Base-by-base conservation (phyloP, 2,329 filamentous ascomycete genomes). In the Coniochaeta sp. region DNA sequence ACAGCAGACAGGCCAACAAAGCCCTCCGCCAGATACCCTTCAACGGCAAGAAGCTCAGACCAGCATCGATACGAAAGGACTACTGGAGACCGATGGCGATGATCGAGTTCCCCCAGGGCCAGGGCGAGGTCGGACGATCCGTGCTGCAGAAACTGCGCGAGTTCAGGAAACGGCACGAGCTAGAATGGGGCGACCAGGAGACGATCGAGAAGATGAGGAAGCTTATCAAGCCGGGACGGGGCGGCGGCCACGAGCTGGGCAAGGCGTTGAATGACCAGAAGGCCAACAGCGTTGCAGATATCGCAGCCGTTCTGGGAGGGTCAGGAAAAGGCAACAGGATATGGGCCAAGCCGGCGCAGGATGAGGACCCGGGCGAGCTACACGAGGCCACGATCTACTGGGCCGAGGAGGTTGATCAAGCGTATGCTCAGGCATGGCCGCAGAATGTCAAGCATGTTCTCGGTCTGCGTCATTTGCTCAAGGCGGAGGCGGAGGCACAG, bases 41-140 rank as follows among this genome's bases (percentile, higher is more conserved):
- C 71, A 82, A 82, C 57, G 83, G 83, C 67, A 87, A 86, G 65
- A 86, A 87, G 67, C 75, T 79, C 46, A 78, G 80, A 57, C 82
- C 82, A 2, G 65, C 76, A 51, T 81, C 79, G 60, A 70, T 87
- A 33, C 81, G 84, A 53, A 85, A 82, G 66, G 84, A 87, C 69
- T 80, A 82, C 67, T 87, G 85, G 83, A 69, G 71, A 30, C 79
- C 80, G 6, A 69, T 86, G 60, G 82, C 81, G 49, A 67, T 76
- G 56, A 78, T 87, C 55, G 69, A 76, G 61, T 82, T 87, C 63
- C 75, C 75, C 40, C 54, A 67, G 42, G 78, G 76, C 40, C 67
- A 71, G 33, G 77, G 76, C 53, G 63, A 69, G 24, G 70, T 83
- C 13, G 83, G 84, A 22, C 78, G 77, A 27, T 78, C 74, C 49